Base-by-base conservation (phyloP, 2,329 filamentous ascomycete species). In the Ascomycota sp. region DNA sequence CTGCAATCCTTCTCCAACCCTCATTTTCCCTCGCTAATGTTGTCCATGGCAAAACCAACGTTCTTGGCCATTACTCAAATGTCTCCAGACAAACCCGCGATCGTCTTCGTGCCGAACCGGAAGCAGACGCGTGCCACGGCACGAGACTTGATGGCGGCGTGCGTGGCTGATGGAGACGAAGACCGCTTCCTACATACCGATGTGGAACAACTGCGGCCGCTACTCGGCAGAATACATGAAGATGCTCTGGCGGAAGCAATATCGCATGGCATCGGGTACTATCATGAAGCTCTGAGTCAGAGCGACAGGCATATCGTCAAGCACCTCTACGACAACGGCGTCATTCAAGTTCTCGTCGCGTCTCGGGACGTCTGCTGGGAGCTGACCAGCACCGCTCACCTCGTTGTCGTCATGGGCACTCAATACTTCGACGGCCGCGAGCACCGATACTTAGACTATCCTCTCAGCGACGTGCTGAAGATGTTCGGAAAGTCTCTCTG, bases 351-450 rank as follows among this genome's bases (percentile, higher is more conserved):
- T 3, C 61, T 94, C 41, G 57, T 72, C 29, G 67, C 65, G 17
- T 71, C 67, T 33, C 72, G 89, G 31, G 86, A 98, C 53, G 83
- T 89, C 29, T 94, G 85, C 55, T 98, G 89, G 86, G 86, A 95
- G 53, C 61, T 98, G 31, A 74, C 92, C 38, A 75, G 73, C 45
- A 81, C 70, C 2, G 85, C 86, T 4, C 85, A 95, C 47, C 62
- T 98, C 10, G 85, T 95, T 10, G 69, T 98, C 28, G 75, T 98
- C 21, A 95, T 98, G 85, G 85, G 85, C 11, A 98, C 91, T 2
- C 89, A 98, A 46, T 94, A 85, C 55, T 98, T 86, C 40, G 89
- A 98, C 44, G 89, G 89, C 6, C 75, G 83, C 30, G 86, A 98
- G 53, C 91, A 98, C 51, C 76, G 91, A 36, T 98, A 98, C 50